Evolutionary conservation across 140 eudicot species (phyloP).

Genomic region (Bidens hawaiensis): DNA sequence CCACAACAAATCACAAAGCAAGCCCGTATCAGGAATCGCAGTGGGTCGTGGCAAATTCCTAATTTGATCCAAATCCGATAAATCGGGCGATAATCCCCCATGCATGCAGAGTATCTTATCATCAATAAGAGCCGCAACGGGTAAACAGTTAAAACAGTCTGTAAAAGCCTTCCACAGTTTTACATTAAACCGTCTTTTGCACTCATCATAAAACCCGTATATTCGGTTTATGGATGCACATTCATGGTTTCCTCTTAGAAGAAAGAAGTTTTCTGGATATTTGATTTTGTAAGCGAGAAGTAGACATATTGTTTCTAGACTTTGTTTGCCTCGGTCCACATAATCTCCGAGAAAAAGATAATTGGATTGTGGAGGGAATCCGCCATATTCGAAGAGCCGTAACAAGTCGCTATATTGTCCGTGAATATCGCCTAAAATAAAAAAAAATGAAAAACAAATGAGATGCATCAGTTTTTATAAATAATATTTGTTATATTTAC

Average conservation of each 20-base stretch:
- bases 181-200: constrained; percentile 81
- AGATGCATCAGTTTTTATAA: neutral
- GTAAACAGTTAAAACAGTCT: constrained; percentile 81
- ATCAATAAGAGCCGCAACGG: constrained; percentile 82
- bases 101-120: constrained; percentile 95
- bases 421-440: constrained; percentile 78
- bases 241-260: constrained; percentile 83
- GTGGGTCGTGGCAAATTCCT: constrained; percentile 74
- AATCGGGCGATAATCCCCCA: constrained; percentile 91
- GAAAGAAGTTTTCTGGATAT: constrained; percentile 82
- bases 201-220: constrained; percentile 83
- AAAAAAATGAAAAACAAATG: neutral
- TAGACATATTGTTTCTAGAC: constrained; percentile 83
- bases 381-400: constrained; percentile 83
- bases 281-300: constrained; percentile 78
- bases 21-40: constrained; percentile 75
- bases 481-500: neutral
- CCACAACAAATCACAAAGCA: constrained; percentile 90
- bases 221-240: constrained; percentile 86
- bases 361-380: constrained; percentile 79
- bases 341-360: constrained; percentile 83
- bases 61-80: constrained; percentile 62
- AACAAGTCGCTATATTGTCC: constrained; percentile 82
- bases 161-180: constrained; percentile 84
- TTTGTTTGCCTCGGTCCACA: constrained; percentile 83